phyloP scores from a whole-genome alignment of 164 flowering plant genomes.

The Tetrastigma voinierianum region DNA sequence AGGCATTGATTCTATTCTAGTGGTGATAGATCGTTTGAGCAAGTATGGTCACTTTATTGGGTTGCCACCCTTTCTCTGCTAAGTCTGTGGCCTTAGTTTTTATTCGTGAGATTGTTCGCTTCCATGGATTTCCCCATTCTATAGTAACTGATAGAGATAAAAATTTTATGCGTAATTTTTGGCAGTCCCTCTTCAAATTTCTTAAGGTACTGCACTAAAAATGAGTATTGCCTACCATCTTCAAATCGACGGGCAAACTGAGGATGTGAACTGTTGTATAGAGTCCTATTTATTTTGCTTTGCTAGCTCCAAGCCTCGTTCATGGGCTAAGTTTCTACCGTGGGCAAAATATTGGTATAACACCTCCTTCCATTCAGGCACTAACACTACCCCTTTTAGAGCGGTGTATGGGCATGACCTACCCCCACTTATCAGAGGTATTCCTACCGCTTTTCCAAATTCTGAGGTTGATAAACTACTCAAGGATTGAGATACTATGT shows the following conservation, averaged over 20 bases:
- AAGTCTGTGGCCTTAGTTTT: not conserved
- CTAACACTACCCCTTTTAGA: no score
- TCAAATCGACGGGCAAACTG: not conserved
- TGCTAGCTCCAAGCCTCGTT: not conserved
- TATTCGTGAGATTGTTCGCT: not conserved
- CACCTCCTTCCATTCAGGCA: no score
- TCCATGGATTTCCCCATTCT: conserved; percentile 6
- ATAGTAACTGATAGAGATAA: not conserved
- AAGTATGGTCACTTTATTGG: no score
- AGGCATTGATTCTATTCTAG: no score
- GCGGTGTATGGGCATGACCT: no score
- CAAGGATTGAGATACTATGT: not conserved
- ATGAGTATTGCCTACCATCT: not conserved
- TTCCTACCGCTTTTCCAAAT: not conserved
- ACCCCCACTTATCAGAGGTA: not conserved
- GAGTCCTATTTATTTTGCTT: not conserved
- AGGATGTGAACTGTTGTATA: conserved; percentile 1
- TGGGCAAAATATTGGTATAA: not conserved
- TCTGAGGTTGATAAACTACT: not conserved
- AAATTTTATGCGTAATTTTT: not conserved
- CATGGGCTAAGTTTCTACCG: not conserved
- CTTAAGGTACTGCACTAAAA: not conserved
- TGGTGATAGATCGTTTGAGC: no score
- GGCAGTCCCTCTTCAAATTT: not conserved
- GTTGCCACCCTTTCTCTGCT: not conserved